Conservation (phyloP, 305 asterid species). For the Ilex paraguariensis region DNA sequence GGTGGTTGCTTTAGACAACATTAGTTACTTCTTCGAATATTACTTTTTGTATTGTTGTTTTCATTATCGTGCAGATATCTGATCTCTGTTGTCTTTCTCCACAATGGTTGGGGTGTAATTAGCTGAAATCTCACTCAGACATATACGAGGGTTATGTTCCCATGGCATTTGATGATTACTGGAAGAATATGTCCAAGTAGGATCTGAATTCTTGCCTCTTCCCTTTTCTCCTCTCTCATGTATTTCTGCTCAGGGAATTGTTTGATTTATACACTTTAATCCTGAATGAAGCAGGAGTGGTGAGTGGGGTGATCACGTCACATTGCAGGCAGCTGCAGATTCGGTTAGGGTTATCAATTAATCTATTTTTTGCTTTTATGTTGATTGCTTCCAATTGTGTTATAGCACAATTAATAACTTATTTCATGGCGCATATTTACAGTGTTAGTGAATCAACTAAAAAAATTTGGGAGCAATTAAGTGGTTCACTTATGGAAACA, state of each 20-base stretch:
- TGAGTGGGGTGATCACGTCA: slow-evolving; percentile 99
- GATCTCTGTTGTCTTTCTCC: slow-evolving; percentile 17
- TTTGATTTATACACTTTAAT: slow-evolving; percentile 12
- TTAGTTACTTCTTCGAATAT: background rate
- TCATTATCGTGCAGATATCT: slow-evolving; percentile 9
- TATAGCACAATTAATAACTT: no score
- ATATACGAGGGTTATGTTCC: slow-evolving; percentile 87
- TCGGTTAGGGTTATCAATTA: slow-evolving; percentile 40
- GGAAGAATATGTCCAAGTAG: slow-evolving; percentile 74
- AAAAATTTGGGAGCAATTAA: no score
- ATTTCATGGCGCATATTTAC: no score
- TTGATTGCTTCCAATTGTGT: slow-evolving; percentile 2
- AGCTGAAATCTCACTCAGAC: slow-evolving; percentile 84
- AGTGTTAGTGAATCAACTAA: no score
- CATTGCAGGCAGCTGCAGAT: slow-evolving; percentile 97
- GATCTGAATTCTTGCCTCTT: slow-evolving; percentile 16
- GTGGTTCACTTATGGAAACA: no score
- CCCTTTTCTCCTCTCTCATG: slow-evolving; percentile 1
- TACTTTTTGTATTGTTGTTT: background rate
- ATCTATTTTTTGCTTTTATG: background rate
- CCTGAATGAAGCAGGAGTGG: slow-evolving; percentile 53
- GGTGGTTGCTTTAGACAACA: slow-evolving; percentile 37
- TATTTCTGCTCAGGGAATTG: slow-evolving; percentile 6
- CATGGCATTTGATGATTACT: slow-evolving; percentile 76
- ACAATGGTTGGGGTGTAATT: slow-evolving; percentile 26